phyloP scores from a whole-genome alignment of 164 flowering plant genomes.

The Vitis riparia region DNA sequence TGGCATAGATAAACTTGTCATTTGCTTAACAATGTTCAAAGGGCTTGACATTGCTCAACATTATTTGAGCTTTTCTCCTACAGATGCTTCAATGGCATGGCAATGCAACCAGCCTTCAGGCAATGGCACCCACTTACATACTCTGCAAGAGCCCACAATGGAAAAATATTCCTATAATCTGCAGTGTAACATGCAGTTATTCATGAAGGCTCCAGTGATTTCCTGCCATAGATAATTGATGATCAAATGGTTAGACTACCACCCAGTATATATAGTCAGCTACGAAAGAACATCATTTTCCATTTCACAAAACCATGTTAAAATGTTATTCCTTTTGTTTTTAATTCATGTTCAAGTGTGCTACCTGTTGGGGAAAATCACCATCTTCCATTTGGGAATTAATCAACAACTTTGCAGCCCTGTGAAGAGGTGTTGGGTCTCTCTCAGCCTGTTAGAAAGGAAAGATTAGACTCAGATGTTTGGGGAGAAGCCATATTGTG shows the following conservation, averaged over 20 bases:
- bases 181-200: slow-evolving; percentile 29
- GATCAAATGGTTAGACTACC: no score
- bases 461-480: neutral
- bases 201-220: slow-evolving; percentile 27
- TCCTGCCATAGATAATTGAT: slow-evolving; percentile 14
- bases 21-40: no score
- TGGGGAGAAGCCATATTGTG: no score
- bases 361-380: slow-evolving; percentile 47
- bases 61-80: no score
- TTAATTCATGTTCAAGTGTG: neutral
- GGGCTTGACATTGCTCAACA: no score
- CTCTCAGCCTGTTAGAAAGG: slow-evolving; percentile 18
- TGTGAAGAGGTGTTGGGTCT: slow-evolving; percentile 37
- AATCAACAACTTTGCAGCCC: slow-evolving; percentile 37
- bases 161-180: slow-evolving; percentile 33
- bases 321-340: no score
- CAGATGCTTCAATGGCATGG: no score
- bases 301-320: neutral
- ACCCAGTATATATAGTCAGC: no score
- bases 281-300: neutral
- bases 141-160: slow-evolving; percentile 42
- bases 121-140: slow-evolving; percentile 27
- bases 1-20: no score
- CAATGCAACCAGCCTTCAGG: neutral
- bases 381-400: slow-evolving; percentile 40